Conservation (phyloP, 148 eudicot genomes). For the Pharnaceum exiguum region DNA sequence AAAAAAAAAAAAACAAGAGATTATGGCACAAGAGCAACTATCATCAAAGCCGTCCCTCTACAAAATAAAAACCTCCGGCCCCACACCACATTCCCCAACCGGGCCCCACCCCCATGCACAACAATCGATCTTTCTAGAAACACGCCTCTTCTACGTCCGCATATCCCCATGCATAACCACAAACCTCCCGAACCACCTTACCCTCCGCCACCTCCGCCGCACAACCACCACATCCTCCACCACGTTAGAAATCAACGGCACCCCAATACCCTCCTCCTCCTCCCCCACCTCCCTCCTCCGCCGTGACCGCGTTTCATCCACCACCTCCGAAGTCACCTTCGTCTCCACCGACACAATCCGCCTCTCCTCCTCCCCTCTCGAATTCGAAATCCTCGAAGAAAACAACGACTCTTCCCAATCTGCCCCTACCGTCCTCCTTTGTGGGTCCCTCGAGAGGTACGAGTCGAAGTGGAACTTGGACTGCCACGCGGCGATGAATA, state of each 20-base stretch:
- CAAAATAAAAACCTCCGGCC: too few species aligned
- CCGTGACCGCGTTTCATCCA: constrained; percentile 57
- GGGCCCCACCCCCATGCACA: constrained; percentile 7
- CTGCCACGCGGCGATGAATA: constrained; percentile 40
- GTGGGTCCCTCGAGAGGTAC: constrained; percentile 67
- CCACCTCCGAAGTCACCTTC: constrained; percentile 64
- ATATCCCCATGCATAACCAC: constrained; percentile 59
- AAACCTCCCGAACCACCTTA: constrained; percentile 44
- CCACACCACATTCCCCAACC: constrained; percentile 10
- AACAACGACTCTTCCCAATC: too few species aligned
- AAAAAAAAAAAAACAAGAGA: too few species aligned
- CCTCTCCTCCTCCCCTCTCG: constrained; percentile 50
- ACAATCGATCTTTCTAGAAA: constrained; percentile 55
- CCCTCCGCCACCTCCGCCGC: constrained; percentile 55
- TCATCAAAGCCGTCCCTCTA: constrained; percentile 21
- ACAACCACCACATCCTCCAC: constrained; percentile 44
- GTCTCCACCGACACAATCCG: constrained; percentile 70
- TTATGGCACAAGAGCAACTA: neutral
- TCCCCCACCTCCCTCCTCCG: constrained; percentile 40
- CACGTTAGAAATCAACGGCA: constrained; percentile 75
- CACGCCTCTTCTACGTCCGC: constrained; percentile 74
- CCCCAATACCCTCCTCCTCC: constrained; percentile 45
- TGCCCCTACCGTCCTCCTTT: constrained; percentile 55
- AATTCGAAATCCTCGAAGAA: constrained; percentile 72
- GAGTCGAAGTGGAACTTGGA: constrained; percentile 70